Evolutionary conservation across 1,139 yeast genomes (phyloP), one percentile per base, ranked within the genome.

Genomic region (Debaryomyces psychrophilus): DNA sequence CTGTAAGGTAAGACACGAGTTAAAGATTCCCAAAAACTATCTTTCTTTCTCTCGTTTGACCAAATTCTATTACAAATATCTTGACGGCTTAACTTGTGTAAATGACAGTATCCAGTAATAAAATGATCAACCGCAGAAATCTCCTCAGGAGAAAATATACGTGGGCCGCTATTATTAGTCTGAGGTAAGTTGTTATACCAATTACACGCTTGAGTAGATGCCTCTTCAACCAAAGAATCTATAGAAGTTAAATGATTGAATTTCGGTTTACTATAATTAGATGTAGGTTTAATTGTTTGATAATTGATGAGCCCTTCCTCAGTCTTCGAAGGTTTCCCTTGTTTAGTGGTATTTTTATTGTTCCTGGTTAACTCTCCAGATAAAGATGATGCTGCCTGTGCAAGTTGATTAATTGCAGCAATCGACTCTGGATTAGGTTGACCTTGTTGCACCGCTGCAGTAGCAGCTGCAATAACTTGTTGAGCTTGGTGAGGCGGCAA

Each of bases 1-100:
- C 98, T 76, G 55, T 86, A 81, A 1, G 97, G 96, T 40, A 92
- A 67, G 1, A 89, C 92, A 44, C 81, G 77, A 38, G 90, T 85
- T 15, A 90, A 70, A 28, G 80, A 73, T 53, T 87, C 95, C 98
- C 98, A 92, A 58, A 92, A 90, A 54, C 81, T 84, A 65, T 90
- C 97, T 65, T 88, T 89, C 52, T 82, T 82, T 20, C 97, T 77
- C 53, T 87, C 93, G 52, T 82, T 82, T 6, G 92, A 75, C 98
- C 98, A 92, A 31, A 92, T 88, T 38, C 97, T 72, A 53, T 83
- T 82, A 64, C 96, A 87, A 5, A 90, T 79, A 45, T 85, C 87
- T 43, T 79, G 80, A 45, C 90, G 71, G 4, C 83, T 74, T 66
- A 88, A 71, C 34, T 77, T 77, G 58, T 85, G 76, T 49, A 83